Conservation (phyloP, 2,329 filamentous ascomycete genomes). For the Pseudocercospora crystallina region DNA sequence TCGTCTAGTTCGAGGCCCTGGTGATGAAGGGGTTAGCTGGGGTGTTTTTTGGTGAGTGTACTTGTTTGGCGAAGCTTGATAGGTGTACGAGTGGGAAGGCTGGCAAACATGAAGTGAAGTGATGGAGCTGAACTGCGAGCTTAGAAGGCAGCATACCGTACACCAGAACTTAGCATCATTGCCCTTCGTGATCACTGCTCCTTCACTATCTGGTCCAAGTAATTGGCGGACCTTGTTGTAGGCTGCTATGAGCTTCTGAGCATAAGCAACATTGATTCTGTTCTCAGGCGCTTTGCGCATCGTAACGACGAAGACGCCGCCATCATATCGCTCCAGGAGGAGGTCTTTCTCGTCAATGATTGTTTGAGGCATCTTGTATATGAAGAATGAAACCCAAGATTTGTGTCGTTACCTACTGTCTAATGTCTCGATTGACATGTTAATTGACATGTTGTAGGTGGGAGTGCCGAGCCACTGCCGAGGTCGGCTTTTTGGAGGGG, state of each 20-base stretch:
- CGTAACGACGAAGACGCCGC: conserved; percentile 54
- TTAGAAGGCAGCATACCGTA: conserved; percentile 30
- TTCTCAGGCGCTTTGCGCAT: conserved; percentile 58
- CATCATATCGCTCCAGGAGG: conserved; percentile 45
- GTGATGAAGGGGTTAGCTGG: too few relatives aligned
- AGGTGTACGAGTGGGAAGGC: too few relatives aligned
- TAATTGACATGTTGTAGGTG: too few relatives aligned
- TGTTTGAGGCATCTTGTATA: conserved; percentile 24
- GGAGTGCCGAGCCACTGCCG: too few relatives aligned
- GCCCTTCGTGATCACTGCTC: conserved; percentile 55
- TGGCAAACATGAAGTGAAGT: conserved; percentile 1
- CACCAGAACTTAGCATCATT: conserved; percentile 55
- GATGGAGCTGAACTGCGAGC: conserved; percentile 11
- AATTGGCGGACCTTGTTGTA: conserved; percentile 49
- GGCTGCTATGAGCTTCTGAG: conserved; percentile 54
- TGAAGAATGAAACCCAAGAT: not conserved
- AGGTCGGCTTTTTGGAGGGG: too few relatives aligned
- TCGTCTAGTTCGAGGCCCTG: conserved; percentile 39
- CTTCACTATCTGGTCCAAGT: conserved; percentile 49
- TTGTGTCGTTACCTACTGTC: too few relatives aligned
- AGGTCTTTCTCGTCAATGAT: conserved; percentile 43
- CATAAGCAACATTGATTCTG: conserved; percentile 50
- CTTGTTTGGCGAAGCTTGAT: too few relatives aligned
- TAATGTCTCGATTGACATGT: too few relatives aligned
- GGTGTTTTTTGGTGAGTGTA: conserved; percentile 1